These are phyloP conservation scores for Balamuthia mandrillaris DNA, from an alignment of 208 protist genomes.

Conservation along the genomic window DNA sequence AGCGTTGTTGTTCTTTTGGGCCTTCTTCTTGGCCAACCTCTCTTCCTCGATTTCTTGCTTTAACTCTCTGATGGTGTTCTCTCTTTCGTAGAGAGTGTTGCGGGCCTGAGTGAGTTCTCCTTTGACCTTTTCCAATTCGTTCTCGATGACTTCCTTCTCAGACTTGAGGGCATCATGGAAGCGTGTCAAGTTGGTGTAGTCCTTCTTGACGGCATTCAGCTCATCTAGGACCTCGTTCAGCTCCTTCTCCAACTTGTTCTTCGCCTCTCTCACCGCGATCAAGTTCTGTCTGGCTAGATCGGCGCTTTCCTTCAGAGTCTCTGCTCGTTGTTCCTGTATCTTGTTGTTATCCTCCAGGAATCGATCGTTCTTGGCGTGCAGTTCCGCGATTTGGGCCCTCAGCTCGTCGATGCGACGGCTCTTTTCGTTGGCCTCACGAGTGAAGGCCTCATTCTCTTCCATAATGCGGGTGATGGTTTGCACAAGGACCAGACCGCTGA, in stretches of 20 bases:
- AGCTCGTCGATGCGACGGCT: neutral
- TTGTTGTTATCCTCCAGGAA: neutral
- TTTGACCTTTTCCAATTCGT: neutral
- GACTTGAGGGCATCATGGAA: too few relatives aligned
- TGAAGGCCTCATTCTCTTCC: constrained; percentile 15
- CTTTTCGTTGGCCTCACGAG: neutral
- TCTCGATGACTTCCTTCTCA: neutral
- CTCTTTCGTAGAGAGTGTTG: neutral
- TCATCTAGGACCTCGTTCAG: neutral
- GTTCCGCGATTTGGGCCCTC: neutral
- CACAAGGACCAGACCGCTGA: too few relatives aligned
- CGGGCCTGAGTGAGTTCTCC: neutral
- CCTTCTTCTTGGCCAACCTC: neutral
- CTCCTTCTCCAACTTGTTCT: neutral
- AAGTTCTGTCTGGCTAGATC: neutral
- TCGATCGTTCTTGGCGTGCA: neutral
- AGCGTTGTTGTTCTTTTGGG: neutral
- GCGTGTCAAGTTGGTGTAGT: neutral
- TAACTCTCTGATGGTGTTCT: neutral
- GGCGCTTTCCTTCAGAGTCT: neutral
- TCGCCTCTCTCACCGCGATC: neutral
- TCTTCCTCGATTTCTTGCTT: neutral
- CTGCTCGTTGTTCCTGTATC: neutral
- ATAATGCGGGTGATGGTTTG: constrained; percentile 17
- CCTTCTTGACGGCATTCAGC: neutral